Base-by-base conservation (phyloP, 768 basidiomycete genomes). In the Naganishia randhawae region DNA sequence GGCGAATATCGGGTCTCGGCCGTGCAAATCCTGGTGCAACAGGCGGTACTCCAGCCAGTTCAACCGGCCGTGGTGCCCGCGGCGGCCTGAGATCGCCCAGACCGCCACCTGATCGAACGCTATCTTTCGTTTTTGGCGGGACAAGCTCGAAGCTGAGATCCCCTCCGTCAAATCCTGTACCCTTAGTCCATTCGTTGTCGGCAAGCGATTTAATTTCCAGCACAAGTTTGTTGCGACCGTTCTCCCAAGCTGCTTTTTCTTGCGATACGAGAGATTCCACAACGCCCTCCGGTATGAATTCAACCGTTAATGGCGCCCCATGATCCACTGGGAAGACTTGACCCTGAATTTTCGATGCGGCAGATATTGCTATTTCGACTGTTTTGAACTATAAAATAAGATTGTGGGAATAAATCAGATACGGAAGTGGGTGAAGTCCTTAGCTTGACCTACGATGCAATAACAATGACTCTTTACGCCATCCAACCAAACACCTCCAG, bases 241-340 rank as follows among this genome's bases (percentile, higher is more conserved):
- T 71, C 3, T 64, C 42, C 80, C 80, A 81, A 7, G 78, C 78
- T 3, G 50, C 33, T 57, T 80, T 75, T 67, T 81, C 80, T 50
- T 69, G 41, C 27, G 71, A 63, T n/a, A 81, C 73, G 35, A 81
- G 63, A 7, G 50, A 63, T 16, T 53, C 25, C 1, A 81, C 74
- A 42, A 67, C 37, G 3, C 72, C 71, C 13, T 76, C 68, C 10
- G 76, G 72, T 10, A 81, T 57, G 63, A 80, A 81, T n/a, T 75
- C 69, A 13, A 78, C 72, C 11, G 72, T 66, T 17, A 81, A 55
- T 35, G 48, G 52, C 42, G 31, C 37, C 61, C 45, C 67, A 62
- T 42, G 52, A 10, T 63, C 51, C 4, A 55, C 35, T 9, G 72
- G 71, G 62, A 71, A 73, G 13, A 77, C 68, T 52, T 71, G 41